Evolutionary conservation across 768 basidiomycete species (phyloP).

Genomic region (Galerina sulciceps): DNA sequence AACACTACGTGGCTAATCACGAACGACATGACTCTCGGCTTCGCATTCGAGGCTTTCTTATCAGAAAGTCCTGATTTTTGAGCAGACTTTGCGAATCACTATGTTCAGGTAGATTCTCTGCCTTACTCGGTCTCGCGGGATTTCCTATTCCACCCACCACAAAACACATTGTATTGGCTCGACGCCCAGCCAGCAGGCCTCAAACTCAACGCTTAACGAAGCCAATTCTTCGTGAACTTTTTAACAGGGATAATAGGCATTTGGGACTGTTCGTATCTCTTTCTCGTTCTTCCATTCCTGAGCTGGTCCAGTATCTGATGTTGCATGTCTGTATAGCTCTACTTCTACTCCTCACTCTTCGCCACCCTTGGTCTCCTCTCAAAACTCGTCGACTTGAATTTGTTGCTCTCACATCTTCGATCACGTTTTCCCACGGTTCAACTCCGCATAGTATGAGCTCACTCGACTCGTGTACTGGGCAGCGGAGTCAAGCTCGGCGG

Average conservation of each 20-base stretch:
- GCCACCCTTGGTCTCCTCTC: too few species aligned
- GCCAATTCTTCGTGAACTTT: slow-evolving; percentile 81
- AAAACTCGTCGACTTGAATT: slow-evolving; percentile 58
- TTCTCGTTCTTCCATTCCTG: not conserved
- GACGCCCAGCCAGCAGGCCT: slow-evolving; percentile 96
- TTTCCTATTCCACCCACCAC: slow-evolving; percentile 34
- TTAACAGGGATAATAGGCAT: slow-evolving; percentile 69
- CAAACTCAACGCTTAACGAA: slow-evolving; percentile 95
- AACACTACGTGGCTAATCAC: slow-evolving; percentile 89
- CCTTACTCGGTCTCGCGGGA: too few species aligned
- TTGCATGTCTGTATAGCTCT: slow-evolving; percentile 6
- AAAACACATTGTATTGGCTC: slow-evolving; percentile 70
- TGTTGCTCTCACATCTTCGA: slow-evolving; percentile 66
- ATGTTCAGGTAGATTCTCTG: slow-evolving; percentile 42
- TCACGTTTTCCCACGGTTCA: slow-evolving; percentile 67
- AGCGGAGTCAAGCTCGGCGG: slow-evolving; percentile 56
- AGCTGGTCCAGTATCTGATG: not conserved
- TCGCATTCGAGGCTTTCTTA: slow-evolving; percentile 71
- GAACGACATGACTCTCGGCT: slow-evolving; percentile 89
- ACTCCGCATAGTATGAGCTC: slow-evolving; percentile 70
- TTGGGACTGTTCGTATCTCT: slow-evolving; percentile 75
- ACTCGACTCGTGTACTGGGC: slow-evolving; percentile 60
- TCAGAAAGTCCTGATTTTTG: slow-evolving; percentile 64
- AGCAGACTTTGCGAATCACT: slow-evolving; percentile 37
- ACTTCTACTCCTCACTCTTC: slow-evolving; percentile 21